phyloP scores from a whole-genome alignment of 345 rosid species.

The Linum tenue region DNA sequence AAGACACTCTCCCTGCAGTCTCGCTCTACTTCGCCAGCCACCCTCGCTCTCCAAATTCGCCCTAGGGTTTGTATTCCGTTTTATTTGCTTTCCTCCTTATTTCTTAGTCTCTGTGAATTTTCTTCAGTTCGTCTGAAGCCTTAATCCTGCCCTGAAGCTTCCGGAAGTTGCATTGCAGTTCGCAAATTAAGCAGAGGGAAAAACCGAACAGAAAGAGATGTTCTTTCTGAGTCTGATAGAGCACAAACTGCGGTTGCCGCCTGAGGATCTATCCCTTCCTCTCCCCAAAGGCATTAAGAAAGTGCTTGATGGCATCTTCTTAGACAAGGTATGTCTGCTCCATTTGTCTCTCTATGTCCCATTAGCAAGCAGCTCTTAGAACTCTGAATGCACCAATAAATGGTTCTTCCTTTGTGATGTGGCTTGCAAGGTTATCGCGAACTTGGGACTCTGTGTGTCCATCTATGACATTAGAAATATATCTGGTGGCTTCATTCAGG shows the following conservation, averaged over 20 bases:
- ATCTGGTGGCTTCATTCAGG: slow-evolving; percentile 63
- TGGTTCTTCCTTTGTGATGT: slow-evolving; percentile 6
- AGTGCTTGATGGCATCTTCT: slow-evolving; percentile 54
- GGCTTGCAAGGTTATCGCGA: slow-evolving; percentile 45
- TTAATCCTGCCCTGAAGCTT: neutral
- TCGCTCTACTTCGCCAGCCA: too few relatives aligned
- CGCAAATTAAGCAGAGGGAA: neutral
- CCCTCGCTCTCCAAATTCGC: too few relatives aligned
- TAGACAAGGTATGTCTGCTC: slow-evolving; percentile 56
- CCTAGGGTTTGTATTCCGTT: too few relatives aligned
- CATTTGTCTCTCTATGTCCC: neutral
- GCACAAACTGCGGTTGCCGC: slow-evolving; percentile 72
- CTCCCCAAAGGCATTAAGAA: slow-evolving; percentile 53
- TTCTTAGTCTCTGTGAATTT: too few relatives aligned
- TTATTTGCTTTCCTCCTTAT: too few relatives aligned
- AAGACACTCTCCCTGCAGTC: too few relatives aligned
- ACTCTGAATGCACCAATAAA: neutral
- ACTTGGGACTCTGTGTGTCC: slow-evolving; percentile 71
- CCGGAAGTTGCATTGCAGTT: neutral
- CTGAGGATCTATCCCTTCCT: slow-evolving; percentile 54
- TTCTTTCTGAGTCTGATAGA: slow-evolving; percentile 67
- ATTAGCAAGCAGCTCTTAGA: neutral
- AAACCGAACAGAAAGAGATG: slow-evolving; percentile 23
- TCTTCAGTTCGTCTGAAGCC: too few relatives aligned
- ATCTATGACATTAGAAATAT: slow-evolving; percentile 52